Conservation (phyloP, 805 yeast genomes). For the Yarrowia porcina region DNA sequence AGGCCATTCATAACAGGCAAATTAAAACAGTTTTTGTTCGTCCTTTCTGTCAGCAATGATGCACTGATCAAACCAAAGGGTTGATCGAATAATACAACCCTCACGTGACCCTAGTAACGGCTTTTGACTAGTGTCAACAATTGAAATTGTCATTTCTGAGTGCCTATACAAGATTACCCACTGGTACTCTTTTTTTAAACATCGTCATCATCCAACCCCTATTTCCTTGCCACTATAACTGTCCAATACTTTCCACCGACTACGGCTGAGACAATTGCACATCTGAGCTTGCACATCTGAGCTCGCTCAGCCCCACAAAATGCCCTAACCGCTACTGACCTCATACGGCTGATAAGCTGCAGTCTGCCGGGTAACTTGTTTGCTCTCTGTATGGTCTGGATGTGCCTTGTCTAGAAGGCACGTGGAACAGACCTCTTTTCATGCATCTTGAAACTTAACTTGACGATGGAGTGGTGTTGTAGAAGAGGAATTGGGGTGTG, state of each 20-base stretch:
- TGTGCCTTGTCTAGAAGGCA: background rate
- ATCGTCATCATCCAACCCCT: background rate
- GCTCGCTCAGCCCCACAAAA: constrained; percentile 11
- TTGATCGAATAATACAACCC: too few relatives aligned
- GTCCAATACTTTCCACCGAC: background rate
- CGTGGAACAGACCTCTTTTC: background rate
- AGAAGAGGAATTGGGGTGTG: too few relatives aligned
- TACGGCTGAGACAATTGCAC: background rate
- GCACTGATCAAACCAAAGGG: background rate
- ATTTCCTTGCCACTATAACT: background rate
- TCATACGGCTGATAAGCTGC: constrained; percentile 5
- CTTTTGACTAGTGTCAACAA: background rate
- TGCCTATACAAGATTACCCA: too few relatives aligned
- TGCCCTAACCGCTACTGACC: background rate
- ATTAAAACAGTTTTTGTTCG: background rate
- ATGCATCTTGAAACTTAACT: background rate
- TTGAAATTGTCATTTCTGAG: too few relatives aligned
- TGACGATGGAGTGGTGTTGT: too few relatives aligned
- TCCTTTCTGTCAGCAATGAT: background rate
- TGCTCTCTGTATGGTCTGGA: background rate
- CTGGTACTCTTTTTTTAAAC: too few relatives aligned
- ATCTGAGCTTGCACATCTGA: background rate
- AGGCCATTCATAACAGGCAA: background rate
- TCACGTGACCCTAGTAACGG: background rate
- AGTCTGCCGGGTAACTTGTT: background rate